Conservation (phyloP, 306 rosid species). For the Pyrus pyrifolia region DNA sequence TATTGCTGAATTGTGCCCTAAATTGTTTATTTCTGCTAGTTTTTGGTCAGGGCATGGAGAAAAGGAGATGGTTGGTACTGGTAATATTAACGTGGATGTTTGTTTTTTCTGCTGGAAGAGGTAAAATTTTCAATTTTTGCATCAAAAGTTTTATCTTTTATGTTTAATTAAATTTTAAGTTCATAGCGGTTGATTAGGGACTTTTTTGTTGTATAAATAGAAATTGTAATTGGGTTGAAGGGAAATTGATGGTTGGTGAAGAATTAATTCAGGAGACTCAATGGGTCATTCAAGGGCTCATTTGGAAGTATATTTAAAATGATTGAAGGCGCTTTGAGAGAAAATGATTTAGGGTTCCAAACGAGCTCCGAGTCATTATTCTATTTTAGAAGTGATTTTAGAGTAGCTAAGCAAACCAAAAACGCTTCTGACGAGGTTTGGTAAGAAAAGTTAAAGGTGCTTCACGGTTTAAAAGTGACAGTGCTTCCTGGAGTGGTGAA, state of each 20-base stretch:
- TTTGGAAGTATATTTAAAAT: too few relatives aligned
- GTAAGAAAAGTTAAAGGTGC: not conserved
- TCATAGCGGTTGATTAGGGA: not conserved
- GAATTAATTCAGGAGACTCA: not conserved
- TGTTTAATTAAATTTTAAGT: not conserved
- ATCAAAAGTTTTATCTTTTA: not conserved
- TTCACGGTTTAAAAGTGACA: too few relatives aligned
- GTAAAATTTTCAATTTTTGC: slow-evolving; percentile 25
- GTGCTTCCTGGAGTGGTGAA: not conserved
- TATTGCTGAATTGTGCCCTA: slow-evolving; percentile 13
- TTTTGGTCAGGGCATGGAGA: slow-evolving; percentile 44
- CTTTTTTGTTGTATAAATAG: not conserved
- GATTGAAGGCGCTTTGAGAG: too few relatives aligned
- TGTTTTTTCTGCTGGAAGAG: slow-evolving; percentile 47
- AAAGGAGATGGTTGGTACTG: slow-evolving; percentile 38
- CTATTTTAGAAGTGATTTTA: too few relatives aligned
- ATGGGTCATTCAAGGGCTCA: not conserved
- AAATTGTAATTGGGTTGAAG: not conserved
- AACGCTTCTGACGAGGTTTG: not conserved
- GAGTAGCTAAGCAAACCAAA: not conserved
- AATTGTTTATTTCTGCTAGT: not conserved
- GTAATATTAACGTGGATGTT: slow-evolving; percentile 29
- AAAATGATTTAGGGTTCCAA: too few relatives aligned
- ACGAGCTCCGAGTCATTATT: too few relatives aligned
- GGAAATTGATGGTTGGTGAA: not conserved